Evolutionary conservation across 2,329 filamentous ascomycete species (phyloP).

Genomic region (Pseudonectria buxi): DNA sequence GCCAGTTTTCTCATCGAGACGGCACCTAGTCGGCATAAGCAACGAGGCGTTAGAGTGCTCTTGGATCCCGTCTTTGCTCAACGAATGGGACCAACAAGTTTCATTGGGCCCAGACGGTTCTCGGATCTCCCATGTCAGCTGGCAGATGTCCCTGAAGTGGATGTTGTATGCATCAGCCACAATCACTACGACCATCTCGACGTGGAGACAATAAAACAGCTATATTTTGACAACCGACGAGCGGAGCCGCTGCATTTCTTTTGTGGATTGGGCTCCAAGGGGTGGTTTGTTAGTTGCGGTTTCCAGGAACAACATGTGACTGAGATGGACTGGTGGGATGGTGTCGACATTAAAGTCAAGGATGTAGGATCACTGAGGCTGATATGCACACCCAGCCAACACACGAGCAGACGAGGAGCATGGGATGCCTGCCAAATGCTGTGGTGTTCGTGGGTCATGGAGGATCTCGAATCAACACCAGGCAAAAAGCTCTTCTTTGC

Average conservation of each 20-base stretch:
- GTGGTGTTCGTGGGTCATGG: constrained; percentile 76
- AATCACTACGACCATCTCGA: constrained; percentile 73
- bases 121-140: constrained; percentile 67
- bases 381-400: constrained; percentile 56
- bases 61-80: constrained; percentile 86
- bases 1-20: constrained; percentile 85
- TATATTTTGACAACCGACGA: constrained; percentile 2
- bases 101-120: constrained; percentile 63
- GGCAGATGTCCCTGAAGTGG: constrained; percentile 63
- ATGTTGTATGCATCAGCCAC: constrained; percentile 70
- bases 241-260: constrained; percentile 1
- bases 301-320: constrained; percentile 62
- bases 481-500: constrained; percentile 70
- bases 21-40: constrained; percentile 38
- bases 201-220: constrained; percentile 1
- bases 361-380: constrained; percentile 1
- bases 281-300: constrained; percentile 45
- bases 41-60: constrained; percentile 63
- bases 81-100: constrained; percentile 65
- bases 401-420: constrained; percentile 57
- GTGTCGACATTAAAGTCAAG: constrained; percentile 54
- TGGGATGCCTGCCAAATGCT: constrained; percentile 65
- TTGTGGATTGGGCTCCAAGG: constrained; percentile 2
- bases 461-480: constrained; percentile 41
- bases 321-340: constrained; percentile 87